A percentile compares a stretch with the other conserved stretches of the same genome.
These are phyloP conservation scores for Tetracladium setigerum DNA, from an alignment of 495 filamentous ascomycete species.

Conservation along the genomic window DNA sequence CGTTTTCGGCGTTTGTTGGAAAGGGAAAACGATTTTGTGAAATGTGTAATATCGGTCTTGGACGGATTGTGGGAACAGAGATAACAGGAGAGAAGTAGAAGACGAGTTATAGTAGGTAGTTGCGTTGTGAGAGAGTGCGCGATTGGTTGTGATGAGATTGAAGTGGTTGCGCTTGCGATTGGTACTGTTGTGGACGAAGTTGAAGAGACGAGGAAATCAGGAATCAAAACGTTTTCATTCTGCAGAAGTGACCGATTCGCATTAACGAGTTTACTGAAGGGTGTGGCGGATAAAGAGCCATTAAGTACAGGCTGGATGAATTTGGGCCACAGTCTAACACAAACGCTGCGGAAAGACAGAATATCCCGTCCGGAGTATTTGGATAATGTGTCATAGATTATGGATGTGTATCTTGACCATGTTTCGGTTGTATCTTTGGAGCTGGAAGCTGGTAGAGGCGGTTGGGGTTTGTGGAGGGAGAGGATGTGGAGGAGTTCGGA, in stretches of 20 bases:
- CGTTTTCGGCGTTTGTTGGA: conserved; percentile 40
- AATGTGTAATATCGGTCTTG: conserved; percentile 68
- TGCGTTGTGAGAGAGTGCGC: conserved; percentile 23
- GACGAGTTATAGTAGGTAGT: conserved; percentile 74
- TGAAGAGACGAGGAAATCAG: conserved; percentile 48
- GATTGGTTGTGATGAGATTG: conserved; percentile 12
- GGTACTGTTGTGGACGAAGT: conserved; percentile 7
- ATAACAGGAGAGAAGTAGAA: conserved; percentile 81
- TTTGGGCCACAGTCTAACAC: conserved; percentile 55
- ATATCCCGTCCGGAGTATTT: conserved; percentile 60
- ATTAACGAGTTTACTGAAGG: conserved; percentile 77
- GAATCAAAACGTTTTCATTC: conserved; percentile 63
- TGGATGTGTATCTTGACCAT: conserved; percentile 70
- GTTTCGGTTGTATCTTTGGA: conserved; percentile 48
- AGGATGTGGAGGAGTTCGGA: conserved; percentile 70
- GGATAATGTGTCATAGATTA: conserved; percentile 65
- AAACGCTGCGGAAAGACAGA: conserved; percentile 48
- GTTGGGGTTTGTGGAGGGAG: conserved; percentile 32
- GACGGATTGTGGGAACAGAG: conserved; percentile 85
- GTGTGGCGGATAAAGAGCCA: conserved; percentile 59
- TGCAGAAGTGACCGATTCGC: conserved; percentile 68
- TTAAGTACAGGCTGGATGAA: conserved; percentile 61
- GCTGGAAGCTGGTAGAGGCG: conserved; percentile 14
- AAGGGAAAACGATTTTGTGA: conserved; percentile 68
- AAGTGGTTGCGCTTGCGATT: conserved; percentile 8